Percentiles rank a stretch among this genome's conserved stretches.
phyloP scores from a whole-genome alignment of 768 basidiomycete genomes.

The Tremella yokohamensis region DNA sequence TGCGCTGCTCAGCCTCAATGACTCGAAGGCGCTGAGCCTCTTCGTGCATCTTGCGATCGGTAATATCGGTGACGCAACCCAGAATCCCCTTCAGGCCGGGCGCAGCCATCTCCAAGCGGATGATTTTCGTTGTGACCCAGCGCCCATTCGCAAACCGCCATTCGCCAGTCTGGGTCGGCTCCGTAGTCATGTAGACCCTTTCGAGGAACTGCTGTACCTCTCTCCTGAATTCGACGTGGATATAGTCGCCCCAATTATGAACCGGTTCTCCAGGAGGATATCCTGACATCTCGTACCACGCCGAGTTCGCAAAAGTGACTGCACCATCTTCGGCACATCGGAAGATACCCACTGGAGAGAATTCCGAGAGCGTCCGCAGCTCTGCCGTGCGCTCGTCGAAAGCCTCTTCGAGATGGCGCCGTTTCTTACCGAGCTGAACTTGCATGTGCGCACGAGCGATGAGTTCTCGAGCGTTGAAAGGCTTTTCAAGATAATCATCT shows the following conservation, averaged over 20 bases:
- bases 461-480: conserved; percentile 51
- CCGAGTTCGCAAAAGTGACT: conserved; percentile 32
- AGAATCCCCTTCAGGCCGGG: conserved; percentile 28
- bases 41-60: conserved; percentile 47
- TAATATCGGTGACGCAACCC: conserved; percentile 41
- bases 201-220: conserved; percentile 2
- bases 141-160: conserved; percentile 33
- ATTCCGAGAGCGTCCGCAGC: conserved; percentile 45
- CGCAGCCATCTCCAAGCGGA: conserved; percentile 25
- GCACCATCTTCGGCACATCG: conserved; percentile 24
- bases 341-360: conserved; percentile 49
- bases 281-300: conserved; percentile 35
- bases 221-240: conserved; percentile 12
- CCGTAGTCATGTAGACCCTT: not conserved
- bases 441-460: conserved; percentile 44
- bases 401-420: conserved; percentile 35
- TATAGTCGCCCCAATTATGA: conserved; percentile 21
- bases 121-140: conserved; percentile 25
- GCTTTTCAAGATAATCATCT: conserved; percentile 52
- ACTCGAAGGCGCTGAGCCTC: conserved; percentile 39
- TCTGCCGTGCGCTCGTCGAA: conserved; percentile 45
- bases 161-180: conserved; percentile 11
- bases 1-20: conserved; percentile 41
- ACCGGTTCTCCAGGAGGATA: conserved; percentile 21
- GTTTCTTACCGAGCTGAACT: conserved; percentile 52